These are phyloP conservation scores for Alternaria gansuensis DNA, from an alignment of 2,329 filamentous ascomycete species.

Conservation along the genomic window DNA sequence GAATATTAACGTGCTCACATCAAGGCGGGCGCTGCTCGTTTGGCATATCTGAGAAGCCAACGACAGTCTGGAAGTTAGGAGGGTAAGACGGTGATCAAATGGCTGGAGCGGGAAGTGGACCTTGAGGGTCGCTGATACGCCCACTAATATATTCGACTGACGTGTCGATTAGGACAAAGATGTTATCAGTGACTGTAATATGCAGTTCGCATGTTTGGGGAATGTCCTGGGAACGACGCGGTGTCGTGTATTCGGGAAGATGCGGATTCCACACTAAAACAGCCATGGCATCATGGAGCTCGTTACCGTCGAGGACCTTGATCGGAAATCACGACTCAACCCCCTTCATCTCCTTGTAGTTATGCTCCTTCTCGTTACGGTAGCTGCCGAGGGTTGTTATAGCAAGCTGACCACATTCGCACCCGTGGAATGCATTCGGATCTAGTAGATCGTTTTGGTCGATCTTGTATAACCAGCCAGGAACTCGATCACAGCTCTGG, in stretches of 20 bases:
- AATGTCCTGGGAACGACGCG: constrained; percentile 3
- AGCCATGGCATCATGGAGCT: neutral
- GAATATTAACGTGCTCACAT: neutral
- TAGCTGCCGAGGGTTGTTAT: neutral
- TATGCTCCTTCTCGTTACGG: neutral
- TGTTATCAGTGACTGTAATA: neutral
- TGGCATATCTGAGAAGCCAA: neutral
- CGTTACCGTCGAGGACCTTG: neutral
- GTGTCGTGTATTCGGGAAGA: neutral
- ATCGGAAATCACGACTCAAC: neutral
- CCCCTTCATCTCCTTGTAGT: constrained; percentile 1
- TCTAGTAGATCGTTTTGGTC: neutral
- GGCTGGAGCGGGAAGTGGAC: neutral
- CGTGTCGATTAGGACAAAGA: constrained; percentile 5
- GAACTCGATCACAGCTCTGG: neutral
- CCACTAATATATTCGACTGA: neutral
- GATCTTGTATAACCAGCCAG: neutral
- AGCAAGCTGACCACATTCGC: neutral
- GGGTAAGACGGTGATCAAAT: neutral
- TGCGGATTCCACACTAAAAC: neutral
- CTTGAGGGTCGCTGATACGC: neutral
- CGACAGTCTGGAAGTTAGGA: neutral
- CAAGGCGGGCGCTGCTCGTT: neutral
- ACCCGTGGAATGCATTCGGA: no score
- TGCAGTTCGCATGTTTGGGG: neutral